phyloP scores from a whole-genome alignment of 2,329 filamentous ascomycete genomes.

The Penicillium glabrum region DNA sequence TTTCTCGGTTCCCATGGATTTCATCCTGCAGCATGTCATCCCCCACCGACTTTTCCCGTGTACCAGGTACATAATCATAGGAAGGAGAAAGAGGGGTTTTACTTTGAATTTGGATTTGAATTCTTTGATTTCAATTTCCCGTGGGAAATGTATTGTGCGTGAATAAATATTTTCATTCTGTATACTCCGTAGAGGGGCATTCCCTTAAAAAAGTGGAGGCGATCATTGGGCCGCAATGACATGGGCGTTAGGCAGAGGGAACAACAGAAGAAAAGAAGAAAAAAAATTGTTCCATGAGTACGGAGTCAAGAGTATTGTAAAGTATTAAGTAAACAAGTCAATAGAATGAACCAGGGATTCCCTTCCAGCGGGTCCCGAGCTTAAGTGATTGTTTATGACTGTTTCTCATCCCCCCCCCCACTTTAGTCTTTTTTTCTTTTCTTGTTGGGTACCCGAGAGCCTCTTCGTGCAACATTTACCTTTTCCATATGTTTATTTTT shows the following conservation, averaged over 20 bases:
- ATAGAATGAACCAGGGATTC: slow-evolving; percentile 1
- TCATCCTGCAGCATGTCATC: slow-evolving; percentile 10
- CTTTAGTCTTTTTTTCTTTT: slow-evolving; percentile 10
- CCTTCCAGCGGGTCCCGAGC: slow-evolving; percentile 16
- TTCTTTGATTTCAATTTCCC: not conserved
- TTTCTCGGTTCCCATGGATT: not conserved
- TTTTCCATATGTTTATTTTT: slow-evolving; percentile 1
- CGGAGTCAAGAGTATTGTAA: too few species aligned
- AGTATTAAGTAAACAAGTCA: too few species aligned
- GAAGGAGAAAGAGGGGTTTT: not conserved
- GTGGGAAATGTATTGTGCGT: not conserved
- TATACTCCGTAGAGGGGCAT: not conserved
- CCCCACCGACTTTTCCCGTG: slow-evolving; percentile 22
- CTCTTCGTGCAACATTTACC: slow-evolving; percentile 18
- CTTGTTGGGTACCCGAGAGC: slow-evolving; percentile 23
- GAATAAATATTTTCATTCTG: not conserved
- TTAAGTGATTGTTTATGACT: not conserved
- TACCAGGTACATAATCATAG: slow-evolving; percentile 20
- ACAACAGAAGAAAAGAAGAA: not conserved
- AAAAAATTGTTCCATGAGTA: not conserved
- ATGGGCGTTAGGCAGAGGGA: slow-evolving; percentile 8
- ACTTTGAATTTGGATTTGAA: not conserved
- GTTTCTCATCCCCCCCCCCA: not conserved
- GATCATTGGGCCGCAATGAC: slow-evolving; percentile 25
- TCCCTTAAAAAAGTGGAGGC: slow-evolving; percentile 10